phyloP scores from a whole-genome alignment of 352 stramenopile genomes.

The Aphanomyces cochlioides region DNA sequence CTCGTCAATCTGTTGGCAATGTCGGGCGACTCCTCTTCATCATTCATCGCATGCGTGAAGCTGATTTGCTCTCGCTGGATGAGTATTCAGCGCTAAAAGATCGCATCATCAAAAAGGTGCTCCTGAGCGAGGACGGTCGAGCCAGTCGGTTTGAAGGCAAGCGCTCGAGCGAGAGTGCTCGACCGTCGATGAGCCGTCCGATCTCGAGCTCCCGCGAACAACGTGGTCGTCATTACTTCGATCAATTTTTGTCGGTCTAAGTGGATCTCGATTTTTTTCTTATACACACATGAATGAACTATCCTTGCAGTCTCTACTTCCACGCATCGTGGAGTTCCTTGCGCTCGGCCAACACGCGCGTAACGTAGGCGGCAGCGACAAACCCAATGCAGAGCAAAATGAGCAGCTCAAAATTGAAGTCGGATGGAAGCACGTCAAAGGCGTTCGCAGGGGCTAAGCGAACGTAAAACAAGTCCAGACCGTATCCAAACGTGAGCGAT shows the following conservation, averaged over 20 bases:
- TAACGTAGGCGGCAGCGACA: slow-evolving; percentile 63
- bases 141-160: no score
- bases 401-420: slow-evolving; percentile 95
- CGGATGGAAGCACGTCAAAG: slow-evolving; percentile 94
- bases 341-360: slow-evolving; percentile 58
- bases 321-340: slow-evolving; percentile 79
- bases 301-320: slow-evolving; percentile 50
- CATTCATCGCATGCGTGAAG: background rate
- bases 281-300: slow-evolving; percentile 1
- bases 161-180: no score
- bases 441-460: slow-evolving; percentile 90
- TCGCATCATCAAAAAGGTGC: background rate
- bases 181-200: background rate
- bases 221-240: background rate
- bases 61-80: background rate
- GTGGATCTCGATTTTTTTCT: background rate
- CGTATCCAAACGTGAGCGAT: slow-evolving; percentile 90
- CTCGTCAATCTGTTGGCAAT: background rate
- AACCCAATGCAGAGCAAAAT: slow-evolving; percentile 87
- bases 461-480: slow-evolving; percentile 93
- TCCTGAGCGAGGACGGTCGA: background rate
- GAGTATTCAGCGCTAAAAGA: slow-evolving; percentile 5
- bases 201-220: background rate
- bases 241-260: background rate
- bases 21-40: background rate